Evolutionary conservation across 169 alveolate genomes (phyloP).

Genomic region (Plasmodium gallinaceum): DNA sequence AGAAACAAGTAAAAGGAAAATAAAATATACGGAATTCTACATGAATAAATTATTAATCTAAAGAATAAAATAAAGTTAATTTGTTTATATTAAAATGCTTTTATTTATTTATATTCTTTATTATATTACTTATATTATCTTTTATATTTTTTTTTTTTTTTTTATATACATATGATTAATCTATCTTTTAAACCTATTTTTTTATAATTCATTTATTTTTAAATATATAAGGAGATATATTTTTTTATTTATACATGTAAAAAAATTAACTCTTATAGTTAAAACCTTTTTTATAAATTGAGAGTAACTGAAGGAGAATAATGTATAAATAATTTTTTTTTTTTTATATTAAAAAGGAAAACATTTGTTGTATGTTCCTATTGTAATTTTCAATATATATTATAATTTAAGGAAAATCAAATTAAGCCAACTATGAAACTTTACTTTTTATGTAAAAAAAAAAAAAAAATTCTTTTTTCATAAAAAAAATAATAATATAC

Average conservation of each 20-base stretch:
- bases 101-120: too few relatives aligned
- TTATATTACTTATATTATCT: too few relatives aligned
- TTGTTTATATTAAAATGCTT: too few relatives aligned
- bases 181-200: too few relatives aligned
- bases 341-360: too few relatives aligned
- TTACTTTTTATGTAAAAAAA: neutral
- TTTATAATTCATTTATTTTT: neutral
- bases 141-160: too few relatives aligned
- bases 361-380: too few relatives aligned
- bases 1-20: neutral
- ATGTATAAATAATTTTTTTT: neutral
- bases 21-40: neutral
- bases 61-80: too few relatives aligned
- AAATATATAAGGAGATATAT: neutral
- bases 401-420: too few relatives aligned
- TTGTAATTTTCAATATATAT: too few relatives aligned
- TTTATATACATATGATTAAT: too few relatives aligned
- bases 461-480: neutral
- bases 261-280: neutral
- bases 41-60: neutral
- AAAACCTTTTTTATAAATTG: conserved; percentile 3
- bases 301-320: neutral
- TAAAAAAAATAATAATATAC: neutral
- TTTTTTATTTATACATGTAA: neutral
- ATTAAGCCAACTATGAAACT: too few relatives aligned